Base-by-base conservation (phyloP, 495 filamentous ascomycete genomes). In the Parmelia sp. region DNA sequence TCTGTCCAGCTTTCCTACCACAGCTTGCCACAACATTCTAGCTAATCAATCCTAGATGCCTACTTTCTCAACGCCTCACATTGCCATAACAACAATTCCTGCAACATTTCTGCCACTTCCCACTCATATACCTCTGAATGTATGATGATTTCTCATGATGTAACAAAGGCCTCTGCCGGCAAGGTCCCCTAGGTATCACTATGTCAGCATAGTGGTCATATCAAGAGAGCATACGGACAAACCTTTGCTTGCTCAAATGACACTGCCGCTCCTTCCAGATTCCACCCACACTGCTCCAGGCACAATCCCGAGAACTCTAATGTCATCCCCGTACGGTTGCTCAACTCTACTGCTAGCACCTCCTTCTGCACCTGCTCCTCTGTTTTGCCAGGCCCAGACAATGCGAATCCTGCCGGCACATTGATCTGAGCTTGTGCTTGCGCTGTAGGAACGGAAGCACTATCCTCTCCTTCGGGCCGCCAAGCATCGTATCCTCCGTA, bases 301-400 rank as follows among this genome's bases (percentile, higher is more conserved):
- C 90, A 92, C 73, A 89, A 77, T 66, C 85, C 80, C 4, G 90
- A 86, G 68, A 85, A 93, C 61, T 87, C 78, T 12, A 85, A 70
- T 1, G 82, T 92, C 88, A 94, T 87, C 40, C 83, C 81, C 3
- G 90, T 91, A 56, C 80, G 81, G 55, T 79, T 80, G 65, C 83
- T 86, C 65, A 94, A 75, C 70, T 90, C 84, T 56, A 80, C 71
- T 10, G 90, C 76, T 72, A 91, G 77, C 61, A 83, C 77, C 72
- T 88, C 86, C 62, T 85, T 81, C 58, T 81, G 80, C 49, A 77
- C 74, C 66, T 80, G 80, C 53, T 72, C 73, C 63, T 57, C 77
- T 68, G 59, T 72, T 64, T 67, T 83, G 75, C 31, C 78, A 70
- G 73, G 73, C 9, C 63, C 74, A 36, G 80, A 71, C 61, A 72